Percentiles rank a stretch among this genome's conserved stretches.
Conservation (phyloP, 768 basidiomycete genomes). For the Mycena galericulata region DNA sequence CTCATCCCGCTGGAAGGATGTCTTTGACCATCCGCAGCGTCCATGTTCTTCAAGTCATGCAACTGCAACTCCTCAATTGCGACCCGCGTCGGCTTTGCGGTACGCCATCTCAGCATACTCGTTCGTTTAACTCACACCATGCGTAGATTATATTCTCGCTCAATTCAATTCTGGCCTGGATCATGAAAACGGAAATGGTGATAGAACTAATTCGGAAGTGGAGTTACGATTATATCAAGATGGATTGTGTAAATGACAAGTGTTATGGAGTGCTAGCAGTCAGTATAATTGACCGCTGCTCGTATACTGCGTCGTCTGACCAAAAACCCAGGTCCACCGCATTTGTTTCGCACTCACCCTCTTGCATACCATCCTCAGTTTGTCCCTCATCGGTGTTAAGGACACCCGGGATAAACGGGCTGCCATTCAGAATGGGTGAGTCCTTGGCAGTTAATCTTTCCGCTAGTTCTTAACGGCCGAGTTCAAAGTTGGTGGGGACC, state of each 20-base stretch:
- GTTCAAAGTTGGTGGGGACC: constrained; percentile 95
- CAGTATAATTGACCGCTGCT: constrained; percentile 47
- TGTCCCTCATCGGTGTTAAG: constrained; percentile 85
- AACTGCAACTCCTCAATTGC: constrained; percentile 99
- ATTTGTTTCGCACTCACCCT: constrained; percentile 95
- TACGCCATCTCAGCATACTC: constrained; percentile 49
- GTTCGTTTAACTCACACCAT: neutral
- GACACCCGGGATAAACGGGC: constrained; percentile 94
- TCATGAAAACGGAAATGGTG: constrained; percentile 92
- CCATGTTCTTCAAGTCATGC: constrained; percentile 98
- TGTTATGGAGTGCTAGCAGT: constrained; percentile 98
- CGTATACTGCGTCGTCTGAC: constrained; percentile 1
- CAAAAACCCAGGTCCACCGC: constrained; percentile 78
- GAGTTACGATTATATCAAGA: constrained; percentile 98
- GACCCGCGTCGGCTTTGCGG: constrained; percentile 95
- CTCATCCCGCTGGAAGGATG: constrained; percentile 10
- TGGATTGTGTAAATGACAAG: constrained; percentile 93
- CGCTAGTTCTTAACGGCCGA: constrained; percentile 6
- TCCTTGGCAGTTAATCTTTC: constrained; percentile 9
- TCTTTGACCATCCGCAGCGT: constrained; percentile 63
- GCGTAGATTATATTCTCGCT: constrained; percentile 91
- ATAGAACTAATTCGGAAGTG: constrained; percentile 91
- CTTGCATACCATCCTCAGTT: constrained; percentile 86
- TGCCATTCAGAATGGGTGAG: constrained; percentile 95
- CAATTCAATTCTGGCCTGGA: constrained; percentile 96